phyloP scores from a whole-genome alignment of 345 rosid genomes.

The Physaria fendleri region DNA sequence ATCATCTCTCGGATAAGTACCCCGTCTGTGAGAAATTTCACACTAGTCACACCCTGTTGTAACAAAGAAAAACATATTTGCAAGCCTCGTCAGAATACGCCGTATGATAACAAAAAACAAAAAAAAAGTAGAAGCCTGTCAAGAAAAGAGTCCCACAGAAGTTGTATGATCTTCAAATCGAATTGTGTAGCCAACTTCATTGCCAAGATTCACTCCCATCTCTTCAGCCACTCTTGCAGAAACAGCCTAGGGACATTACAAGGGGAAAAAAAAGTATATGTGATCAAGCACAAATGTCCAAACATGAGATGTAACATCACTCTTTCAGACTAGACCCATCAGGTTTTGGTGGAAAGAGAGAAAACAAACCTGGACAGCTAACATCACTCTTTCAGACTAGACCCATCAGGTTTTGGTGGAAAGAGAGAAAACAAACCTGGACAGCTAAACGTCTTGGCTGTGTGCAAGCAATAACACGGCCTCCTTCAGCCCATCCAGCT shows the following conservation, averaged over 20 bases:
- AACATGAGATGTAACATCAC: too few relatives aligned
- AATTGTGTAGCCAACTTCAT: conserved; percentile 91
- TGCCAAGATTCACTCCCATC: conserved; percentile 91
- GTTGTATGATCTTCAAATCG: conserved; percentile 84
- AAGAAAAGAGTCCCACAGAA: conserved; percentile 43
- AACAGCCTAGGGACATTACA: conserved; percentile 52
- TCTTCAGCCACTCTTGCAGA: conserved; percentile 96
- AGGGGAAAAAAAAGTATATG: neutral
- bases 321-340: too few relatives aligned
- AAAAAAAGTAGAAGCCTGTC: neutral
- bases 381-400: too few relatives aligned
- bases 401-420: too few relatives aligned
- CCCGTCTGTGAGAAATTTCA: conserved; percentile 94
- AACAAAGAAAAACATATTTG: conserved; percentile 27
- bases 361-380: conserved; percentile 91
- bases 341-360: neutral
- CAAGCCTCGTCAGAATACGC: conserved; percentile 1
- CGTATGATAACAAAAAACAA: neutral
- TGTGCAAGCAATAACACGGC: conserved; percentile 88
- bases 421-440: conserved; percentile 55
- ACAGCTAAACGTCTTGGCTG: conserved; percentile 96
- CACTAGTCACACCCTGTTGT: conserved; percentile 62
- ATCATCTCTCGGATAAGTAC: conserved; percentile 94
- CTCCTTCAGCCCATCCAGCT: conserved; percentile 99
- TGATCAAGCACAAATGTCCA: conserved; percentile 1